Conservation (phyloP, 2,329 filamentous ascomycete genomes). For the Huntiella moniliformis region DNA sequence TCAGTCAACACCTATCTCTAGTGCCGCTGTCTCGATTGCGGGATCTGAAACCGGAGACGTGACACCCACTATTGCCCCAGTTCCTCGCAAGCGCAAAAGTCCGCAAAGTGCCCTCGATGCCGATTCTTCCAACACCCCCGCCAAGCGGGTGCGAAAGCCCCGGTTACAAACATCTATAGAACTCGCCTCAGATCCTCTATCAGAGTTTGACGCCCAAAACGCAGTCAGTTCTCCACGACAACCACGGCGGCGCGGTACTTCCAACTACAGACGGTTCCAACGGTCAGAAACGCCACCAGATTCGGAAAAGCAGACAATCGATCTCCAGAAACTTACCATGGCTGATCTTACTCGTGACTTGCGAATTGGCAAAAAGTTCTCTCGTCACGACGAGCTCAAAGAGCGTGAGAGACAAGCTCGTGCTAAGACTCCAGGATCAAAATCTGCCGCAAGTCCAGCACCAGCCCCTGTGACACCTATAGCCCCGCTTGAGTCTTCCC, state of each 20-base stretch:
- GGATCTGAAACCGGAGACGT: conserved; percentile 4
- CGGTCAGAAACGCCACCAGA: conserved; percentile 42
- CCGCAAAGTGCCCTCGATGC: not conserved
- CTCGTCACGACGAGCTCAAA: conserved; percentile 52
- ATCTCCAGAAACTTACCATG: conserved; percentile 51
- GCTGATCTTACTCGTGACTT: conserved; percentile 51
- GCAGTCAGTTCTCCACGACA: conserved; percentile 3
- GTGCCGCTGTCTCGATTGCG: conserved; percentile 5
- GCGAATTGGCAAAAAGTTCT: conserved; percentile 55
- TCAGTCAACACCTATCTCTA: conserved; percentile 8
- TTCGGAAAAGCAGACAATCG: conserved; percentile 42
- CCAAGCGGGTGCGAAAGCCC: conserved; percentile 14
- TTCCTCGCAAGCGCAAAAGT: conserved; percentile 4
- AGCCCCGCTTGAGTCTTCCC: not conserved
- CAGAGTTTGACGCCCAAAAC: conserved; percentile 13
- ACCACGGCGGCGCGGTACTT: conserved; percentile 10
- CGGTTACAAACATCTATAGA: conserved; percentile 14
- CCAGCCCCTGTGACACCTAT: conserved; percentile 1
- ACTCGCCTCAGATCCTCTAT: conserved; percentile 1
- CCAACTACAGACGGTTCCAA: conserved; percentile 16
- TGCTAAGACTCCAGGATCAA: conserved; percentile 22
- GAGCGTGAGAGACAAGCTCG: conserved; percentile 38
- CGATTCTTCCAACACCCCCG: not conserved
- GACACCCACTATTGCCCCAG: not conserved
- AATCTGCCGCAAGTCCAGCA: conserved; percentile 13